A percentile compares a stretch with the other conserved stretches of the same genome.
Conservation (phyloP, 2,329 filamentous ascomycete species). For the Calonectria pseudoturangicola region DNA sequence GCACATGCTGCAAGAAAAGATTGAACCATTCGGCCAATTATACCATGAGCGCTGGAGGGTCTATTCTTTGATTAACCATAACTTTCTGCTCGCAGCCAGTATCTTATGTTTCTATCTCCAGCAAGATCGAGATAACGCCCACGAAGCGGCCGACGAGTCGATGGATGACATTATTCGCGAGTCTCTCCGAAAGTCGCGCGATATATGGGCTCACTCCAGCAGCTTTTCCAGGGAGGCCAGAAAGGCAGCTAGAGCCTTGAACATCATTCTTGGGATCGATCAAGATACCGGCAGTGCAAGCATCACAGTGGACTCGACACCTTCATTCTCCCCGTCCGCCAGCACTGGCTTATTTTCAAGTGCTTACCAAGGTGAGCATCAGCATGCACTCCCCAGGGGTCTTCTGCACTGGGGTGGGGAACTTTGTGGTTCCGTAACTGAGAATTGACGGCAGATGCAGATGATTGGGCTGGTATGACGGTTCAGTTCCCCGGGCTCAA, state of each 20-base stretch:
- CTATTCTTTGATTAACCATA: conserved; percentile 31
- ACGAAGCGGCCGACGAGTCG: not conserved
- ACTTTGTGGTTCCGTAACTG: no score
- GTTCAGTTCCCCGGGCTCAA: no score
- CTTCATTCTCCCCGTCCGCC: no score
- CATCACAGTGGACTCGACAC: no score
- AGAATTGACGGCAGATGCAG: no score
- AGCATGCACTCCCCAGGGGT: no score
- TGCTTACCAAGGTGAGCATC: no score
- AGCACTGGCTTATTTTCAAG: no score
- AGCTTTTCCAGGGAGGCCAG: conserved; percentile 13
- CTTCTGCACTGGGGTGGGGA: no score
- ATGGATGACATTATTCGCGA: conserved; percentile 3
- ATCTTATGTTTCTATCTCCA: conserved; percentile 37
- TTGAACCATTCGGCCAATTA: conserved; percentile 28
- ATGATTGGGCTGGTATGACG: no score
- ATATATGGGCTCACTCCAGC: conserved; percentile 17
- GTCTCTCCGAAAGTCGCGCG: conserved; percentile 11
- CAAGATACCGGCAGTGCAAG: no score
- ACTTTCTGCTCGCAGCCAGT: conserved; percentile 38
- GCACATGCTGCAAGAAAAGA: conserved; percentile 33
- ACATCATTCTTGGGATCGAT: not conserved
- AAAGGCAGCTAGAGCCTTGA: conserved; percentile 22
- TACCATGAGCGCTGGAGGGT: conserved; percentile 34
- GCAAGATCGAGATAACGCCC: not conserved